These are phyloP conservation scores for Discostella stelligeroides DNA, from an alignment of 108 stramenopile genomes.

Conservation along the genomic window DNA sequence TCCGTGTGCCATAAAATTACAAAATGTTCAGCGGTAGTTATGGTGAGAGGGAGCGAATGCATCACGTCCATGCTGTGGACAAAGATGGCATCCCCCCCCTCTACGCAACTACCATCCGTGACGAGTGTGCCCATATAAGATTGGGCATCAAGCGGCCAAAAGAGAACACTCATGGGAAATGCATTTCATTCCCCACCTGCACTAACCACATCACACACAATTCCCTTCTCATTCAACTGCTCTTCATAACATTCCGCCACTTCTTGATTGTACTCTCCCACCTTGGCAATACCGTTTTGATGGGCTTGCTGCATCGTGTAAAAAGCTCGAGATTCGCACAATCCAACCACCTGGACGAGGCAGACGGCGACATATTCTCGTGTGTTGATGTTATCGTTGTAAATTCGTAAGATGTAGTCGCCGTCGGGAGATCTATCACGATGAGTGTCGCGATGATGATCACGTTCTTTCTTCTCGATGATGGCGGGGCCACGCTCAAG, in stretches of 20 bases:
- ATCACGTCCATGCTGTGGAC: too few relatives aligned
- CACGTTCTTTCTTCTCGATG: neutral
- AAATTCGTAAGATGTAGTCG: slow-evolving; percentile 79
- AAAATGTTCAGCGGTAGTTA: too few relatives aligned
- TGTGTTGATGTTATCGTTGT: slow-evolving; percentile 86
- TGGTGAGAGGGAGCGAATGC: neutral
- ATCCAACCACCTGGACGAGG: slow-evolving; percentile 76
- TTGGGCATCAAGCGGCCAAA: too few relatives aligned
- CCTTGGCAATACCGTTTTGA: slow-evolving; percentile 78
- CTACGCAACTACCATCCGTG: too few relatives aligned
- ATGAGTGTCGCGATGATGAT: neutral
- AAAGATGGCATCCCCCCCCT: too few relatives aligned
- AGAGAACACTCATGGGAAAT: neutral
- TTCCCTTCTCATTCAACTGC: slow-evolving; percentile 63
- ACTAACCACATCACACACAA: slow-evolving; percentile 73
- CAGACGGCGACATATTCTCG: slow-evolving; percentile 81
- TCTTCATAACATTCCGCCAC: slow-evolving; percentile 80
- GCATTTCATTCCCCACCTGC: slow-evolving; percentile 10
- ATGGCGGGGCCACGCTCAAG: neutral
- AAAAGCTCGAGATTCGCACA: slow-evolving; percentile 70
- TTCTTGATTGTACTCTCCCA: slow-evolving; percentile 75
- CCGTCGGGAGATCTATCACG: slow-evolving; percentile 4
- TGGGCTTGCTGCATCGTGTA: slow-evolving; percentile 87
- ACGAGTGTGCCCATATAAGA: too few relatives aligned
- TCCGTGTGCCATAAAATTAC: too few relatives aligned